Percentiles rank a stretch among this genome's conserved stretches.
These are phyloP conservation scores for Castanospermum australe DNA, from an alignment of 306 rosid species.

Conservation along the genomic window DNA sequence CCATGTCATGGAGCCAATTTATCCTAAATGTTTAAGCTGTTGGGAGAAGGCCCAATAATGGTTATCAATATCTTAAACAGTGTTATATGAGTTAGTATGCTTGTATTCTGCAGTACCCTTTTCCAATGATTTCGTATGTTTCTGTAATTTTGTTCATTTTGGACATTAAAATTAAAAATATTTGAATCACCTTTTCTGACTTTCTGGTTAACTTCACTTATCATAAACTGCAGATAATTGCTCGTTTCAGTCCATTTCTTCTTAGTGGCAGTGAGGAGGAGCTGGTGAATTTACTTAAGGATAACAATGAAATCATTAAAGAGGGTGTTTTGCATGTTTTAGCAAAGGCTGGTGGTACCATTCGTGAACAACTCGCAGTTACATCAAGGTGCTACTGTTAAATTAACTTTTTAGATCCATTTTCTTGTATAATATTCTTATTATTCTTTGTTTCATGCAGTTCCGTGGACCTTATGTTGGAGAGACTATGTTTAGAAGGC, in stretches of 20 bases:
- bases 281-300: constrained; percentile 80
- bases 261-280: constrained; percentile 77
- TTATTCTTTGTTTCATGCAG: constrained; percentile 50
- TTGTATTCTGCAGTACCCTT: constrained; percentile 9
- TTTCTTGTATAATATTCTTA: constrained; percentile 30
- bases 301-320: constrained; percentile 72
- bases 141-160: constrained; percentile 26
- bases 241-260: constrained; percentile 79
- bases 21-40: not conserved
- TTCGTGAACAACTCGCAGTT: constrained; percentile 84
- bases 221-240: constrained; percentile 68
- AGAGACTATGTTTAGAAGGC: constrained; percentile 92
- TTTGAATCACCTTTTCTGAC: constrained; percentile 15
- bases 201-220: not conserved
- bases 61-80: constrained; percentile 8
- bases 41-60: constrained; percentile 8
- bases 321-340: constrained; percentile 84
- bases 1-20: constrained; percentile 7
- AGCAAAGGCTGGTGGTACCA: constrained; percentile 98
- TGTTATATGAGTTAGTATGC: not conserved
- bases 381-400: constrained; percentile 67
- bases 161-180: not conserved
- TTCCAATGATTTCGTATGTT: not conserved
- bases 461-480: constrained; percentile 94
- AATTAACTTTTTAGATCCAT: not conserved